Conservation (phyloP, 1,139 yeast species). For the Nematodospora anomalae region DNA sequence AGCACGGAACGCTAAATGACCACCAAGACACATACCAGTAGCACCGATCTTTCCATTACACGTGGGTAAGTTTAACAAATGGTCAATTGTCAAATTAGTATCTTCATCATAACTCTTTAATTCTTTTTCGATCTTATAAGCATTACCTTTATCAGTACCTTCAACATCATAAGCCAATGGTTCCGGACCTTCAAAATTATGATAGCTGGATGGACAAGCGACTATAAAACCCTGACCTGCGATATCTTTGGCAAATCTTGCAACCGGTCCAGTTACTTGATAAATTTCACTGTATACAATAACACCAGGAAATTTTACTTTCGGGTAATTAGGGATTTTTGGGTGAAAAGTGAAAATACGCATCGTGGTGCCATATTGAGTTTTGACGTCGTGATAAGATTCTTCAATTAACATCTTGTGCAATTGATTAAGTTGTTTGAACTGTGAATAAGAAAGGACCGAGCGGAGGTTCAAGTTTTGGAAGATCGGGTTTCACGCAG, state of each 20-base stretch:
- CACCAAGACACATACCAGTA: constrained; percentile 88
- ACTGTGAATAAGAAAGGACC: neutral
- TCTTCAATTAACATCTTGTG: constrained; percentile 65
- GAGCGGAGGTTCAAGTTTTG: neutral
- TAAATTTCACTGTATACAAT: constrained; percentile 75
- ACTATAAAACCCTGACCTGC: constrained; percentile 81
- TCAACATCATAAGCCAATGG: constrained; percentile 68
- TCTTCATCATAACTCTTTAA: constrained; percentile 77
- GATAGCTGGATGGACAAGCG: constrained; percentile 77
- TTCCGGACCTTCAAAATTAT: constrained; percentile 64
- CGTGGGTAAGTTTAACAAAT: constrained; percentile 55
- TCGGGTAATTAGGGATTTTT: constrained; percentile 66
- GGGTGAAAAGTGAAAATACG: constrained; percentile 70
- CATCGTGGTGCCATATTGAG: constrained; percentile 67
- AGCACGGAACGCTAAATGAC: constrained; percentile 77
- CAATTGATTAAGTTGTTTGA: neutral
- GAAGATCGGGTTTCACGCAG: neutral
- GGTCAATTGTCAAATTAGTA: constrained; percentile 61
- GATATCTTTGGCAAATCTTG: constrained; percentile 73
- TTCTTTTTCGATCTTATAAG: constrained; percentile 65
- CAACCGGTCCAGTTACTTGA: constrained; percentile 79
- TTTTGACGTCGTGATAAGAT: constrained; percentile 60
- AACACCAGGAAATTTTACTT: constrained; percentile 78
- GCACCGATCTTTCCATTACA: constrained; percentile 78
- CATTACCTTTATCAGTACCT: constrained; percentile 78